Evolutionary conservation across 2,329 filamentous ascomycete species (phyloP).

Genomic region (Paecilomyces sp.): DNA sequence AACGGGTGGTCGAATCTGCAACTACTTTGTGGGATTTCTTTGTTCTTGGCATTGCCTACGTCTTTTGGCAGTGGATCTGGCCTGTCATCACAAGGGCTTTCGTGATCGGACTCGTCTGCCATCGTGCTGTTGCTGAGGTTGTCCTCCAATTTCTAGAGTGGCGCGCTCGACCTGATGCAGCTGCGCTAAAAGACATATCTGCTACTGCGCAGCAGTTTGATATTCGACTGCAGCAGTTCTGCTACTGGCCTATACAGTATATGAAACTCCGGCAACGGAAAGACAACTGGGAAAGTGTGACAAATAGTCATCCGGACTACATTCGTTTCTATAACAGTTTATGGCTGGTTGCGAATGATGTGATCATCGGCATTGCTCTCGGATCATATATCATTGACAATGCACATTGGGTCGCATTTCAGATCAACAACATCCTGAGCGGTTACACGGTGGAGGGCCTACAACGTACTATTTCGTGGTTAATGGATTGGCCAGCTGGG

Average conservation of each 20-base stretch:
- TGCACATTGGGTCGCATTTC: slow-evolving; percentile 70
- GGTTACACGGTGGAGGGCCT: slow-evolving; percentile 84
- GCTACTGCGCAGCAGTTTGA: slow-evolving; percentile 96
- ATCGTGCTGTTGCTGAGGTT: slow-evolving; percentile 73
- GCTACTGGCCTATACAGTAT: slow-evolving; percentile 98
- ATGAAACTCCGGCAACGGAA: slow-evolving; percentile 82
- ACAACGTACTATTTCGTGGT: slow-evolving; percentile 83
- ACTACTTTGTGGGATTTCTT: slow-evolving; percentile 75
- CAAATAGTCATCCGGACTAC: slow-evolving; percentile 91
- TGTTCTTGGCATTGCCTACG: slow-evolving; percentile 59
- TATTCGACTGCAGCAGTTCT: slow-evolving; percentile 94
- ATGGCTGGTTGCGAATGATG: slow-evolving; percentile 97
- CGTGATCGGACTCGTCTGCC: slow-evolving; percentile 68
- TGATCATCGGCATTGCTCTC: slow-evolving; percentile 94
- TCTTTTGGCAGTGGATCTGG: slow-evolving; percentile 68
- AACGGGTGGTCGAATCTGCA: slow-evolving; percentile 89
- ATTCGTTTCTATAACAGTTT: slow-evolving; percentile 98
- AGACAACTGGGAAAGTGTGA: slow-evolving; percentile 90
- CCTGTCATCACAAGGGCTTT: slow-evolving; percentile 68
- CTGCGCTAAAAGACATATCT: slow-evolving; percentile 89
- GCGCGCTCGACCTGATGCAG: slow-evolving; percentile 66
- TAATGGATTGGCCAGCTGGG: slow-evolving; percentile 92
- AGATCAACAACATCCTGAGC: slow-evolving; percentile 68
- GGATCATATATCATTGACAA: slow-evolving; percentile 98
- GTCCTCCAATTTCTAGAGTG: slow-evolving; percentile 77